phyloP scores from a whole-genome alignment of 306 rosid genomes.

The Lagenaria siceraria region DNA sequence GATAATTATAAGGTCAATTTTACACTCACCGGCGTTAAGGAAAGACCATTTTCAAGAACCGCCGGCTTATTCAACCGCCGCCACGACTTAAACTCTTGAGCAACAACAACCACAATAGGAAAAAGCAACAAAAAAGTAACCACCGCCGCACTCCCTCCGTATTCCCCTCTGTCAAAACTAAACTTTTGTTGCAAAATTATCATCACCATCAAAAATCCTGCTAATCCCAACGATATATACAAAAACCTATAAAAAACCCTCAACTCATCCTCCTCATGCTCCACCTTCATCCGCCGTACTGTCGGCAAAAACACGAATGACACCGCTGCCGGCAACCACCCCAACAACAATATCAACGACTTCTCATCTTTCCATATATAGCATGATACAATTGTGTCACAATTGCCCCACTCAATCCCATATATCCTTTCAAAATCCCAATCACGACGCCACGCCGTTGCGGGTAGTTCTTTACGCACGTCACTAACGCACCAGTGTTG shows the following conservation, averaged over 20 bases:
- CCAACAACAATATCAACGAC: slow-evolving; percentile 40
- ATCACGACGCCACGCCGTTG: slow-evolving; percentile 45
- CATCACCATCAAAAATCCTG: slow-evolving; percentile 42
- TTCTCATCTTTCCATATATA: slow-evolving; percentile 36
- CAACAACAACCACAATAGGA: slow-evolving; percentile 35
- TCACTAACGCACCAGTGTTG: slow-evolving; percentile 61
- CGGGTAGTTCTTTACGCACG: slow-evolving; percentile 67
- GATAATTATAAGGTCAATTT: too few species aligned
- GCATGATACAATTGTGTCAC: slow-evolving; percentile 53
- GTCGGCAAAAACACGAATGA: slow-evolving; percentile 42
- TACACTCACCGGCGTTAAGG: neutral
- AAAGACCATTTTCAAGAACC: neutral
- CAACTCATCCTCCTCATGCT: slow-evolving; percentile 27
- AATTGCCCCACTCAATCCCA: slow-evolving; percentile 66
- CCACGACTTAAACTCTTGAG: slow-evolving; percentile 28
- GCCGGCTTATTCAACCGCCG: neutral
- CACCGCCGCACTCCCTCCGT: slow-evolving; percentile 28
- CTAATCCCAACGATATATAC: slow-evolving; percentile 46
- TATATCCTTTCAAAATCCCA: slow-evolving; percentile 54
- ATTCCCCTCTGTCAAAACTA: slow-evolving; percentile 27
- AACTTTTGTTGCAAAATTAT: slow-evolving; percentile 31
- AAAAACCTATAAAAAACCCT: slow-evolving; percentile 45
- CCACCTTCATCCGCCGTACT: slow-evolving; percentile 31
- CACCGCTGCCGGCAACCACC: slow-evolving; percentile 59
- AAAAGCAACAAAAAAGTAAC: slow-evolving; percentile 42